Conservation (phyloP, 129 eudicot genomes). For the Escallonia rubra region DNA sequence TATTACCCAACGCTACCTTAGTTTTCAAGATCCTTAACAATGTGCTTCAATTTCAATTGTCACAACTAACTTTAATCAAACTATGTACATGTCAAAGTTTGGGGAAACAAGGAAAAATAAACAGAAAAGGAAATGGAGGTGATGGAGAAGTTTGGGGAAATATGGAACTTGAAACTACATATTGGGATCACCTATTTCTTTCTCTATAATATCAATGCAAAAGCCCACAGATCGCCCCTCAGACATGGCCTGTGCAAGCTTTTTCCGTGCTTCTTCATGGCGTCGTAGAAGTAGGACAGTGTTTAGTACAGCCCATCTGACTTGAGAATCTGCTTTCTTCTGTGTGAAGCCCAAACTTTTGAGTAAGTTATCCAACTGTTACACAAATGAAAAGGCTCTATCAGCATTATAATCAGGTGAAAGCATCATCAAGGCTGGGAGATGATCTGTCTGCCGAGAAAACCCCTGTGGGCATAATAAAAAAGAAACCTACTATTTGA, state of each 20-base stretch:
- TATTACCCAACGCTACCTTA: too few relatives aligned
- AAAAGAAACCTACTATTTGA: too few relatives aligned
- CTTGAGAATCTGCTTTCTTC: slow-evolving; percentile 81
- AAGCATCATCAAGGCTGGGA: not conserved
- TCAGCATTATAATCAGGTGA: not conserved
- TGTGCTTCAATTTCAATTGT: not conserved
- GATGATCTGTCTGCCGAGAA: not conserved
- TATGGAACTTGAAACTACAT: slow-evolving; percentile 15
- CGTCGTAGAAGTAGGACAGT: slow-evolving; percentile 64
- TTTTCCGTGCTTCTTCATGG: slow-evolving; percentile 50
- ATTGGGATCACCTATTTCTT: slow-evolving; percentile 36
- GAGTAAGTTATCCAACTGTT: slow-evolving; percentile 62
- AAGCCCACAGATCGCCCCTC: slow-evolving; percentile 60
- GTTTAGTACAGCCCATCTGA: slow-evolving; percentile 84
- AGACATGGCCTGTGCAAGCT: slow-evolving; percentile 75
- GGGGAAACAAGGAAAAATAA: too few relatives aligned
- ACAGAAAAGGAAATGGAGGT: too few relatives aligned
- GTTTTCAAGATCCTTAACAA: not conserved
- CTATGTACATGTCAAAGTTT: not conserved
- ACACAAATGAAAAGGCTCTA: not conserved
- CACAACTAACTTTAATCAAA: not conserved
- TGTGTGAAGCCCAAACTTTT: slow-evolving; percentile 75
- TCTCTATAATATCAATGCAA: slow-evolving; percentile 67
- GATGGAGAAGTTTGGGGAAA: too few relatives aligned
- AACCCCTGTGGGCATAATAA: not conserved